Conservation (phyloP, 1,284 basidiomycete species). For the Ustilago crameri region DNA sequence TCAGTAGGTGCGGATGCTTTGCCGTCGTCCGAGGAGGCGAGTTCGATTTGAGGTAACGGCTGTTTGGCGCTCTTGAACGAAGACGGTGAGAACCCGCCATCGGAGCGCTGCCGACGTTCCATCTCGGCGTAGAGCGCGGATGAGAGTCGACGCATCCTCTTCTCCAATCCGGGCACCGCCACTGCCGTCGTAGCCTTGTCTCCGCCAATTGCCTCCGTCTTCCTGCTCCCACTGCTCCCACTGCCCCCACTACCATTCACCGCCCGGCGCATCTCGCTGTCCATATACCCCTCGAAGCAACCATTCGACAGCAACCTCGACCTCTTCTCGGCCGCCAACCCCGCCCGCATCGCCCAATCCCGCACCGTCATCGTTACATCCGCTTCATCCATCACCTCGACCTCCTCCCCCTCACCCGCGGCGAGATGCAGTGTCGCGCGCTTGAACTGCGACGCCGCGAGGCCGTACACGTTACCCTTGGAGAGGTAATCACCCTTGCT, state of each 20-base stretch:
- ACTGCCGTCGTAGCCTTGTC: neutral
- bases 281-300: conserved; percentile 32
- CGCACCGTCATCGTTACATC: conserved; percentile 6
- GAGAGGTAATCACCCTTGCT: conserved; percentile 30
- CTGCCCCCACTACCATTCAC: conserved; percentile 10
- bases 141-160: conserved; percentile 36
- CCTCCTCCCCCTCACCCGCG: conserved; percentile 1
- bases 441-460: conserved; percentile 22
- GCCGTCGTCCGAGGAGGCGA: neutral
- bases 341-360: conserved; percentile 22
- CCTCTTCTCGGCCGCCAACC: conserved; percentile 37
- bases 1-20: conserved; percentile 1
- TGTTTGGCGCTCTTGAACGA: conserved; percentile 7
- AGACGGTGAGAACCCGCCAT: conserved; percentile 25
- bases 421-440: conserved; percentile 36
- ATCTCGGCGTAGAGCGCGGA: conserved; percentile 43
- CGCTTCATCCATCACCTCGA: conserved; percentile 6
- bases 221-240: neutral
- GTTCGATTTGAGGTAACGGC: conserved; percentile 10
- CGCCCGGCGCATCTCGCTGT: conserved; percentile 5
- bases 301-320: conserved; percentile 34
- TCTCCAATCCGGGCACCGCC: conserved; percentile 15
- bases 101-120: conserved; percentile 33
- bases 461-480: conserved; percentile 35
- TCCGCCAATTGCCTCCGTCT: neutral